A percentile compares a stretch with the other conserved stretches of the same genome.
phyloP scores from a whole-genome alignment of 2,329 filamentous ascomycete species.

The Aspergillus caelatus region DNA sequence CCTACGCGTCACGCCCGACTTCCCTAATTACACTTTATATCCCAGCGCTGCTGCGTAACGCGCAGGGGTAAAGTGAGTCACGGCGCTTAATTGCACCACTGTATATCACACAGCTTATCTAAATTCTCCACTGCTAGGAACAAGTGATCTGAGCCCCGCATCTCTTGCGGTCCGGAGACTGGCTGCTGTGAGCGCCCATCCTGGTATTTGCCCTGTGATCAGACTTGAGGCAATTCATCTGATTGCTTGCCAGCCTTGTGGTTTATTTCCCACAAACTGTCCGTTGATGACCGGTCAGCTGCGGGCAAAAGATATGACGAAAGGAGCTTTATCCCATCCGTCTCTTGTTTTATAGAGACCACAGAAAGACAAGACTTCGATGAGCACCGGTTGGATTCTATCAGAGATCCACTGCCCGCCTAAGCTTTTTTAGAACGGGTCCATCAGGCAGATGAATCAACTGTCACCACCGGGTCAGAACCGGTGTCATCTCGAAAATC shows the following conservation, averaged over 20 bases:
- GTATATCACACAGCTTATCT: background rate
- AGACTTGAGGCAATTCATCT: background rate
- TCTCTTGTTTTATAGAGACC: background rate
- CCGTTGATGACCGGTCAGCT: background rate
- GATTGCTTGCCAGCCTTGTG: background rate
- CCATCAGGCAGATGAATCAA: constrained; percentile 20
- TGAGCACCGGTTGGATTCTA: background rate
- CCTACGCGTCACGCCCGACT: background rate
- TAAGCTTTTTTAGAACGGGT: background rate
- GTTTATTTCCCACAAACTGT: background rate
- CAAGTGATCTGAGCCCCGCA: background rate
- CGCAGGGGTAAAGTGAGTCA: background rate
- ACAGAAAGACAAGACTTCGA: background rate
- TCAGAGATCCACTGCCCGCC: too few relatives aligned
- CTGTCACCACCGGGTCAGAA: constrained; percentile 8
- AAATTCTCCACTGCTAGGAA: background rate
- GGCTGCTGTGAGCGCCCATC: background rate
- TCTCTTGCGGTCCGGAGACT: background rate
- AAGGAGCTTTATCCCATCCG: background rate
- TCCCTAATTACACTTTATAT: background rate
- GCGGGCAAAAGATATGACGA: background rate
- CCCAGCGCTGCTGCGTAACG: background rate
- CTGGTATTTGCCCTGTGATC: background rate
- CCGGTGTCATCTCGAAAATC: constrained; percentile 42
- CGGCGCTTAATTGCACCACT: background rate